phyloP scores from a whole-genome alignment of 345 rosid genomes.

The Camelina laxa region DNA sequence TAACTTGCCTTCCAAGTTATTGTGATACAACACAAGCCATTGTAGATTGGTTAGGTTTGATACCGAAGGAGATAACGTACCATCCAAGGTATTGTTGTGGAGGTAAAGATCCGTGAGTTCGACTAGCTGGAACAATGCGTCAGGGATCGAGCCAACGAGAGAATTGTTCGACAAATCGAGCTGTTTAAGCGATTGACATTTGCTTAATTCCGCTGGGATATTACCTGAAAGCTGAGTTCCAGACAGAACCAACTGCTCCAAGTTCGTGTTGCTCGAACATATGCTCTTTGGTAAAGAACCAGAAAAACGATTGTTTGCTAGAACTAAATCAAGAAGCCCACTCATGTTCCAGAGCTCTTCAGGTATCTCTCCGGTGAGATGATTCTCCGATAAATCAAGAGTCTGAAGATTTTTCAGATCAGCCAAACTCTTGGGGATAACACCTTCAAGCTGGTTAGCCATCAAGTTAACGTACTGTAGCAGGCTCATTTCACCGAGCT shows the following conservation, averaged over 20 bases:
- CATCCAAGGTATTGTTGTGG: conserved; percentile 86
- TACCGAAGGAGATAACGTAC: conserved; percentile 63
- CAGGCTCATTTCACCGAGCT: conserved; percentile 65
- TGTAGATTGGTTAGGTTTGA: conserved; percentile 73
- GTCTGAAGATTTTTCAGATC: conserved; percentile 57
- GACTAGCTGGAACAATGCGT: conserved; percentile 54
- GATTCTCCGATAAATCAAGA: conserved; percentile 74
- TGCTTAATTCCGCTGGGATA: conserved; percentile 66
- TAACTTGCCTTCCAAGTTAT: conserved; percentile 68
- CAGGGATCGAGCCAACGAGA: conserved; percentile 71
- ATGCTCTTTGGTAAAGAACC: conserved; percentile 57
- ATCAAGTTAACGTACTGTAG: conserved; percentile 66
- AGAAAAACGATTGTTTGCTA: conserved; percentile 66
- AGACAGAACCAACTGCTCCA: conserved; percentile 60
- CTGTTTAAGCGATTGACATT: conserved; percentile 63
- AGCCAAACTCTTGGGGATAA: conserved; percentile 62
- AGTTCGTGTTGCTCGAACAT: conserved; percentile 61
- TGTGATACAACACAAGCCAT: conserved; percentile 73
- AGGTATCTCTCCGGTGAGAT: conserved; percentile 72
- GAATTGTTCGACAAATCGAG: conserved; percentile 85
- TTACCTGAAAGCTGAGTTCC: conserved; percentile 66
- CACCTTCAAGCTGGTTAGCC: conserved; percentile 72
- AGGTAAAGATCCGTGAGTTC: conserved; percentile 72
- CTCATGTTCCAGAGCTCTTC: conserved; percentile 74
- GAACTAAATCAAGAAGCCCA: conserved; percentile 60